These are phyloP conservation scores for Macrophomina phaseolina DNA, from an alignment of 2,329 filamentous ascomycete species.

Conservation along the genomic window DNA sequence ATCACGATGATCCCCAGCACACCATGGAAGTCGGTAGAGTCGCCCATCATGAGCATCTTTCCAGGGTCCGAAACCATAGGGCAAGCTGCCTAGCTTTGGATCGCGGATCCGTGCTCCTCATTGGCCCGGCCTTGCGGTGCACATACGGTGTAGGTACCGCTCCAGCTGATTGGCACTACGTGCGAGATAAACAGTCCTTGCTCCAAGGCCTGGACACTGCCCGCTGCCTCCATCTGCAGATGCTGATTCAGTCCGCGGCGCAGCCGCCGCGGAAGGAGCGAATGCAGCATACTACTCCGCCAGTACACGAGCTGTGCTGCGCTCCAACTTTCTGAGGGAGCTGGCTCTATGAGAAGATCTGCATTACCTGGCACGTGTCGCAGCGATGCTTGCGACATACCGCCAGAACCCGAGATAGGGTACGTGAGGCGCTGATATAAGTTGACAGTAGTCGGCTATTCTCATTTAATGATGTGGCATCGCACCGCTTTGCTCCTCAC, in stretches of 20 bases:
- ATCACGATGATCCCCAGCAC: constrained; percentile 19
- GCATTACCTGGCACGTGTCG: background rate
- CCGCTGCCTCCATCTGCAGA: background rate
- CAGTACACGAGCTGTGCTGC: background rate
- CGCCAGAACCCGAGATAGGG: background rate
- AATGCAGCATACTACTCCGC: background rate
- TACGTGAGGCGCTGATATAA: background rate
- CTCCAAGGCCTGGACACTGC: background rate
- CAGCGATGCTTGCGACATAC: constrained; percentile 11
- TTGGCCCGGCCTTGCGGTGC: background rate
- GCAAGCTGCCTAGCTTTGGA: constrained; percentile 7
- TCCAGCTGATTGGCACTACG: constrained; percentile 11
- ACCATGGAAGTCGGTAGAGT: background rate
- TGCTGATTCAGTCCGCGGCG: constrained; percentile 15
- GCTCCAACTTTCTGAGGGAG: background rate
- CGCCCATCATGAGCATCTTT: constrained; percentile 5
- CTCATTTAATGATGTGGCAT: background rate
- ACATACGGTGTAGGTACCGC: background rate
- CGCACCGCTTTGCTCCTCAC: background rate
- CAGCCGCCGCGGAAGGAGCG: background rate
- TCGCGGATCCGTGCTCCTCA: background rate
- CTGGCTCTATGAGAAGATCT: constrained; percentile 7
- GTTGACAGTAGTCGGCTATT: background rate
- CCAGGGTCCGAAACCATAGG: constrained; percentile 15
- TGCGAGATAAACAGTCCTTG: constrained; percentile 16